Percentiles rank a stretch among this genome's conserved stretches.
Evolutionary conservation across 768 basidiomycete genomes (phyloP).

Genomic region (Suillus cothurnatus): DNA sequence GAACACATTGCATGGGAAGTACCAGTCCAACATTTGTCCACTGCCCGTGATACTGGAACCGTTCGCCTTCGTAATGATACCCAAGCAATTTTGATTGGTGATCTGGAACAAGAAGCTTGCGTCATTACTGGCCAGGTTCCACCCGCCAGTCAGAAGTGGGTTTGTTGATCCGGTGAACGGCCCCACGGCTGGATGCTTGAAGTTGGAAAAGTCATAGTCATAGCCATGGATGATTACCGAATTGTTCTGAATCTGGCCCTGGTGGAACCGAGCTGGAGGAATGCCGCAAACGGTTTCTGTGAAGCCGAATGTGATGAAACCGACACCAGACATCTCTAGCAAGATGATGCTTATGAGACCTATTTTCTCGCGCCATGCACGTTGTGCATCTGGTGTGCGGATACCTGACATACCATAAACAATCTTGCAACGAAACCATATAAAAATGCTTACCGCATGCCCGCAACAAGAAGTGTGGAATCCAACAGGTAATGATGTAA

Average conservation of each 20-base stretch:
- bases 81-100: conserved; percentile 80
- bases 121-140: conserved; percentile 84
- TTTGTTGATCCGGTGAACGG: conserved; percentile 80
- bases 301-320: conserved; percentile 98
- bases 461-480: conserved; percentile 78
- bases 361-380: conserved; percentile 99
- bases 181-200: conserved; percentile 75
- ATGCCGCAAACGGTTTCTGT: conserved; percentile 91
- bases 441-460: conserved; percentile 64
- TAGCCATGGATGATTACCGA: conserved; percentile 95
- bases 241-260: conserved; percentile 71
- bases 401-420: conserved; percentile 57
- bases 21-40: conserved; percentile 78
- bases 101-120: conserved; percentile 95
- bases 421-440: not conserved
- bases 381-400: conserved; percentile 87
- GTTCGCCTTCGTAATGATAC: conserved; percentile 69
- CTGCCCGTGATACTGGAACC: conserved; percentile 71
- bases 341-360: conserved; percentile 84
- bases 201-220: conserved; percentile 88
- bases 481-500: conserved; percentile 76
- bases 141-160: conserved; percentile 77
- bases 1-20: conserved; percentile 95
- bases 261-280: conserved; percentile 80
- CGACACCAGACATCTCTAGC: conserved; percentile 88